phyloP scores from a whole-genome alignment of 768 basidiomycete genomes.

The Calocera viscosa region DNA sequence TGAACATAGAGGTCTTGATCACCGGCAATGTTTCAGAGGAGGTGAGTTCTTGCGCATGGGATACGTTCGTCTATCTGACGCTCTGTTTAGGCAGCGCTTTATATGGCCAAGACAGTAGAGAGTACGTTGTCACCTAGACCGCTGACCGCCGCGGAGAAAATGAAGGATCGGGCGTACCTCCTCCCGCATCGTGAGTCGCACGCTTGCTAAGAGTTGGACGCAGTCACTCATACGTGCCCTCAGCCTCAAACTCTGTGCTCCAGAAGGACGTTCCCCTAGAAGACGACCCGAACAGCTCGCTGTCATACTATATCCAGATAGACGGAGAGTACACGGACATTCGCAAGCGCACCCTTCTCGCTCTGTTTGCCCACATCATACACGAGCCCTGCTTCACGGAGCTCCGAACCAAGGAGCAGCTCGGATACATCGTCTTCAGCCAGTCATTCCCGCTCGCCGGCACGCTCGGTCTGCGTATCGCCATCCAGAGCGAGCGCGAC shows the following conservation, averaged over 20 bases:
- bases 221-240: slow-evolving; percentile 7
- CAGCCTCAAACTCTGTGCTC: slow-evolving; percentile 63
- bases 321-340: slow-evolving; percentile 51
- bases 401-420: slow-evolving; percentile 85
- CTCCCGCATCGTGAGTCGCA: slow-evolving; percentile 50
- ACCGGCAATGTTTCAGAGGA: slow-evolving; percentile 77
- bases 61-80: background rate
- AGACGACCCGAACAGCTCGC: slow-evolving; percentile 72
- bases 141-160: slow-evolving; percentile 44
- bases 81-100: slow-evolving; percentile 73
- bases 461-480: slow-evolving; percentile 63
- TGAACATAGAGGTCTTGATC: slow-evolving; percentile 60
- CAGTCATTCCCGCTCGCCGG: slow-evolving; percentile 29
- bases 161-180: slow-evolving; percentile 39
- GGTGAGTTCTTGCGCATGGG: slow-evolving; percentile 34
- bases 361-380: slow-evolving; percentile 70
- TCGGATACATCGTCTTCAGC: slow-evolving; percentile 75
- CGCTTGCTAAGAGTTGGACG: background rate
- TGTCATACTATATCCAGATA: slow-evolving; percentile 76
- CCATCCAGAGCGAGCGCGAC: slow-evolving; percentile 78
- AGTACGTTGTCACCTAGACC: slow-evolving; percentile 44
- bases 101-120: slow-evolving; percentile 61
- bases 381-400: slow-evolving; percentile 86
- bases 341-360: slow-evolving; percentile 48
- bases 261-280: slow-evolving; percentile 59